Percentiles rank a stretch among this genome's conserved stretches.
phyloP scores from a whole-genome alignment of 179 eudicot genomes.

The Heliamphora pulchella region DNA sequence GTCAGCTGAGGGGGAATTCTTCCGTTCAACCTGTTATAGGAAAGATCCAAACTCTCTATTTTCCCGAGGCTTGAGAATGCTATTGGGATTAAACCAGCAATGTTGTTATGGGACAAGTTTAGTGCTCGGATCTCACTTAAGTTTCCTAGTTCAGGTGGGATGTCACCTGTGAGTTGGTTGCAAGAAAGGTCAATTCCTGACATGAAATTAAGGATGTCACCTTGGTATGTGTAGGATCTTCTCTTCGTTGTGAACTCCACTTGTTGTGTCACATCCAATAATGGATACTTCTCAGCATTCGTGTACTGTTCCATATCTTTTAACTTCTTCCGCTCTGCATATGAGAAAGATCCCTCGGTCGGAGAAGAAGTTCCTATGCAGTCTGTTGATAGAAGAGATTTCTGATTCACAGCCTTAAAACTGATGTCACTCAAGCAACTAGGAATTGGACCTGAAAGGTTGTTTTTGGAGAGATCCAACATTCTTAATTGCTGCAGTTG shows the following conservation, averaged over 20 bases:
- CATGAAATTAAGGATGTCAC: background rate
- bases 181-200: slow-evolving; percentile 3
- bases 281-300: no score
- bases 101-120: background rate
- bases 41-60: slow-evolving; percentile 7
- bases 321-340: no score
- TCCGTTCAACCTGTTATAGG: background rate
- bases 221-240: background rate
- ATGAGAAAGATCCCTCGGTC: no score
- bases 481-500: slow-evolving; percentile 12
- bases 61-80: background rate
- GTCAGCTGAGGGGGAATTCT: slow-evolving; percentile 3
- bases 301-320: no score
- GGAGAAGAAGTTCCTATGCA: no score
- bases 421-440: slow-evolving; percentile 15
- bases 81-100: background rate
- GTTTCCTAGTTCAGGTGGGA: background rate
- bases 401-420: background rate
- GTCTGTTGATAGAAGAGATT: background rate
- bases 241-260: background rate
- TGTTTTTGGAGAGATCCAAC: slow-evolving; percentile 22
- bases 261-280: slow-evolving; percentile 6
- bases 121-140: background rate
- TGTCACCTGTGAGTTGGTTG: background rate
- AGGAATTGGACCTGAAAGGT: slow-evolving; percentile 24